phyloP scores from a whole-genome alignment of 768 basidiomycete species.

The Leccinum aurantiacum region DNA sequence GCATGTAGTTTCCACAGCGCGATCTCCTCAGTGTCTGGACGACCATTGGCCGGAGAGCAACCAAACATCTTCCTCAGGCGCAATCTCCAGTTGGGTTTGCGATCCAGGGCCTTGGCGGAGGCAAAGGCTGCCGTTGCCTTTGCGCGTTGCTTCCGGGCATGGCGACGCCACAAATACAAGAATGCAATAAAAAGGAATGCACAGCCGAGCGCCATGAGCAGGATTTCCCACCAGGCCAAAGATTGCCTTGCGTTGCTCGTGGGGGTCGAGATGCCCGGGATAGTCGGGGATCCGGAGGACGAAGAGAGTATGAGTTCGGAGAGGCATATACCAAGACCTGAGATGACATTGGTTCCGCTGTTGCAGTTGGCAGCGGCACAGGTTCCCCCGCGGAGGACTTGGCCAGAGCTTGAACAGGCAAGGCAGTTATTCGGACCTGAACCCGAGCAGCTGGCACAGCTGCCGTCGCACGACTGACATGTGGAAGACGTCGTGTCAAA shows the following conservation, averaged over 20 bases:
- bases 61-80: slow-evolving; percentile 60
- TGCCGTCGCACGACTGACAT: slow-evolving; percentile 72
- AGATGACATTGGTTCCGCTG: slow-evolving; percentile 52
- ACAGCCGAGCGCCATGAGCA: slow-evolving; percentile 80
- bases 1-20: slow-evolving; percentile 50
- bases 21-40: slow-evolving; percentile 43
- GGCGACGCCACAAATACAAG: slow-evolving; percentile 68
- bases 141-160: slow-evolving; percentile 65
- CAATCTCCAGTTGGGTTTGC: slow-evolving; percentile 51
- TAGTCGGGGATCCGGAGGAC: slow-evolving; percentile 38
- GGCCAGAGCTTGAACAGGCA: slow-evolving; percentile 63
- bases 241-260: slow-evolving; percentile 36
- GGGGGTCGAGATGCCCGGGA: slow-evolving; percentile 60
- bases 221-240: slow-evolving; percentile 81
- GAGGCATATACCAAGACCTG: slow-evolving; percentile 77
- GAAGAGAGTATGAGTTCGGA: slow-evolving; percentile 64
- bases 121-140: slow-evolving; percentile 68
- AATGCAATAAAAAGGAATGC: slow-evolving; percentile 73
- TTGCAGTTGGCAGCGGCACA: slow-evolving; percentile 67
- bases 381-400: slow-evolving; percentile 61
- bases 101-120: slow-evolving; percentile 52
- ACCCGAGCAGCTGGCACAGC: slow-evolving; percentile 77
- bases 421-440: slow-evolving; percentile 68
- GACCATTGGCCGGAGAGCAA: slow-evolving; percentile 31
- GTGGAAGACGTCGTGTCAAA: slow-evolving; percentile 63